These are phyloP conservation scores for Ustilago vetiveriae DNA, from an alignment of 1,284 basidiomycete genomes.

Conservation along the genomic window DNA sequence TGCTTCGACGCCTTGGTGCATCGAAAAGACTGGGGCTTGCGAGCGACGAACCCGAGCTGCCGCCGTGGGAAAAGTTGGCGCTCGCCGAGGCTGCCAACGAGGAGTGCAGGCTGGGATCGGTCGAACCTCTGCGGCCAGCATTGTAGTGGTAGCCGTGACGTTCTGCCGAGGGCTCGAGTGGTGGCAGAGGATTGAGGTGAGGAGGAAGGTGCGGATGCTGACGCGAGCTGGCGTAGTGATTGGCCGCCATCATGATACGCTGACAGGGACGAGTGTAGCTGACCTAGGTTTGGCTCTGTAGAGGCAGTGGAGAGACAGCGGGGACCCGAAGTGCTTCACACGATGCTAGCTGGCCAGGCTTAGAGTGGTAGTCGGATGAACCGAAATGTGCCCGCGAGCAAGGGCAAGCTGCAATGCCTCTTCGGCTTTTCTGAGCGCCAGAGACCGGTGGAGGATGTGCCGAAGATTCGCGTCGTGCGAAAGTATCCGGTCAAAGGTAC, in stretches of 20 bases:
- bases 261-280: neutral
- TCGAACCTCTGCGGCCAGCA: conserved; percentile 41
- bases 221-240: conserved; percentile 42
- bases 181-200: conserved; percentile 47
- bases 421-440: too few relatives aligned
- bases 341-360: too few relatives aligned
- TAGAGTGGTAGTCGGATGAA: too few relatives aligned
- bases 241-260: conserved; percentile 48
- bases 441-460: neutral
- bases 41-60: conserved; percentile 33
- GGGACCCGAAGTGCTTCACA: neutral
- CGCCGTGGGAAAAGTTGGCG: conserved; percentile 34
- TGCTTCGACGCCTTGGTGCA: conserved; percentile 41
- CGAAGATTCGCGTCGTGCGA: too few relatives aligned
- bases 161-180: conserved; percentile 49
- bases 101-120: conserved; percentile 53
- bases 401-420: too few relatives aligned
- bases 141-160: conserved; percentile 33
- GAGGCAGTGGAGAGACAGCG: neutral
- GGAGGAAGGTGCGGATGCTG: conserved; percentile 48
- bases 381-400: too few relatives aligned
- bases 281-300: neutral
- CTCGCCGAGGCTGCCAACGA: conserved; percentile 49
- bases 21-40: conserved; percentile 42
- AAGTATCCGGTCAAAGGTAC: too few relatives aligned